Evolutionary conservation across 2,329 filamentous ascomycete genomes (phyloP), one percentile per base, ranked within the genome.

Genomic region (Clarireedia homoeocarpa): DNA sequence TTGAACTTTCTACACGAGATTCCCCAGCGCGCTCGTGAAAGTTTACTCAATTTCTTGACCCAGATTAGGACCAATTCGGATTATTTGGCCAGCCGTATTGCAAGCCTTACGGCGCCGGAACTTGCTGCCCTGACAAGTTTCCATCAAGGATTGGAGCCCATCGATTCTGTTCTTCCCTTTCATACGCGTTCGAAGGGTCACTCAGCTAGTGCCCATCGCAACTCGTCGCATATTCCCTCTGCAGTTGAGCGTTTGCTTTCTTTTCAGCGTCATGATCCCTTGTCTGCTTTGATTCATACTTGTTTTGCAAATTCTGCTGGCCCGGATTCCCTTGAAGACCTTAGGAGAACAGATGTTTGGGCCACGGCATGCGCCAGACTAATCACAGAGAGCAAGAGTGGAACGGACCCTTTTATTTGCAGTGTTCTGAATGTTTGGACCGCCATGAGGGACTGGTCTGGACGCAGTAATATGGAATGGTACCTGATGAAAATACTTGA

Each of bases 401-500:
- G 84, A 54, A 85, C 86, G 62, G 88, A 94, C 68, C 85, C 88
- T 56, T 86, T 96, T 56, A 79, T 96, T 57, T 85, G 89, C 61
- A 86, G 88, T 48, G 83, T 96, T 36, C 79, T 99, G 51, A 91
- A 94, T 70, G 85, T 89, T 56, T 97, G 91, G 88, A 85, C 89
- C 51, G 79, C 84, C 55, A 88, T 91, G 79, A 84, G 89, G 60
- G 86, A 91, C 71, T 97, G 92, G 91, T 88, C 89, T 42, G 90
- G 90, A 56, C 91, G 87, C 66, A 83, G 86, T 63, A 94, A 91
- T 61, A 84, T 99, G 77, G 91, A 96, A 73, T 88, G 90, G 73
- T 97, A 92, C 70, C 81, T 99, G 12, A 94, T 96, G 88, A 89
- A 94, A 69, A 89, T 95, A 58, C 81, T 99, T 34, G 89, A 96